These are phyloP conservation scores for Scortechinia acanthostroma DNA, from an alignment of 2,329 filamentous ascomycete species.

Conservation along the genomic window DNA sequence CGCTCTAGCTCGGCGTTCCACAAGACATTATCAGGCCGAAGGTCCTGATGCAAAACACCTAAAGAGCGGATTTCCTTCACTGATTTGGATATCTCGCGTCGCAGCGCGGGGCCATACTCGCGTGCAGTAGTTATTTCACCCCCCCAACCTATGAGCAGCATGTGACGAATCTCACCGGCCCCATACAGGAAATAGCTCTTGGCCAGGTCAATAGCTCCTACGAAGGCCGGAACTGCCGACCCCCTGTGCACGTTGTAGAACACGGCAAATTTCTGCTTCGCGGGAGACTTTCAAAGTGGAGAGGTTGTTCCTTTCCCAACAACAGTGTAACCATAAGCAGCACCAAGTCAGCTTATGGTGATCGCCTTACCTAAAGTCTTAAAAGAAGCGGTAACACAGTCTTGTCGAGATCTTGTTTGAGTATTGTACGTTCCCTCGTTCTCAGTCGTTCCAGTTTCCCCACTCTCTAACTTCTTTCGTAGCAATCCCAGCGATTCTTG, in stretches of 20 bases:
- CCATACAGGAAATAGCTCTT: slow-evolving; percentile 6
- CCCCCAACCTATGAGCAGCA: slow-evolving; percentile 7
- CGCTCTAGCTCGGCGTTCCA: too few relatives aligned
- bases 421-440: too few relatives aligned
- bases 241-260: background rate
- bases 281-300: background rate
- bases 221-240: slow-evolving; percentile 1
- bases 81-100: background rate
- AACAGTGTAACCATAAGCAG: background rate
- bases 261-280: background rate
- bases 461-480: too few relatives aligned
- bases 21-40: slow-evolving; percentile 5
- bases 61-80: slow-evolving; percentile 3
- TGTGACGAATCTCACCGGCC: slow-evolving; percentile 5
- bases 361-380: too few relatives aligned
- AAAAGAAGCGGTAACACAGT: too few relatives aligned
- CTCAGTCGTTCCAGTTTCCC: too few relatives aligned
- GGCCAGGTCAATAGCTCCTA: slow-evolving; percentile 5
- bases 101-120: background rate
- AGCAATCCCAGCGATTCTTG: too few relatives aligned
- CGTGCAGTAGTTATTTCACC: slow-evolving; percentile 3
- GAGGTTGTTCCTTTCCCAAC: slow-evolving; percentile 1
- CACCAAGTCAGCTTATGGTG: too few relatives aligned
- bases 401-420: too few relatives aligned
- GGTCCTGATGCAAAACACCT: slow-evolving; percentile 6